Conservation (phyloP, 257 asterid species). For the Thymus quinquecostatus region DNA sequence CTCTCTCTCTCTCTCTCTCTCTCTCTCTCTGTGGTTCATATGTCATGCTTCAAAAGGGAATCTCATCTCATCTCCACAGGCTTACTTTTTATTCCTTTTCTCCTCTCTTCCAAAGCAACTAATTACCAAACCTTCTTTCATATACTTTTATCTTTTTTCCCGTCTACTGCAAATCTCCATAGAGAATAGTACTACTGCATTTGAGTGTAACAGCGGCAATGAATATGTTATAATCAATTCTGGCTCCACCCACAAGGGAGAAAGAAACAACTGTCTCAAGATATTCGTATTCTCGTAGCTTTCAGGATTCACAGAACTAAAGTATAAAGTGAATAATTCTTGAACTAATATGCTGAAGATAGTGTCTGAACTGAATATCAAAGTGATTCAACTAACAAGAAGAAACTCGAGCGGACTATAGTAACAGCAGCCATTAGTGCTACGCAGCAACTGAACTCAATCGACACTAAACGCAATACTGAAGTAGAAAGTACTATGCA, state of each 20-base stretch:
- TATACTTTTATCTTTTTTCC: slow-evolving; percentile 47
- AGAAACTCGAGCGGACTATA: neutral
- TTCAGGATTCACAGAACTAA: slow-evolving; percentile 40
- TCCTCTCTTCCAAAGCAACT: slow-evolving; percentile 56
- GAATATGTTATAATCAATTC: slow-evolving; percentile 40
- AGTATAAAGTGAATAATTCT: slow-evolving; percentile 35
- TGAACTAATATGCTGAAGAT: slow-evolving; percentile 24
- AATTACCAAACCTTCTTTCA: slow-evolving; percentile 61
- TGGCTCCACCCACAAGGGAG: slow-evolving; percentile 44
- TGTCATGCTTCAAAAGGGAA: slow-evolving; percentile 64
- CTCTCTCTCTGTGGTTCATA: slow-evolving; percentile 18
- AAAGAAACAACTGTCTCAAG: slow-evolving; percentile 33
- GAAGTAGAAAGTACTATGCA: neutral
- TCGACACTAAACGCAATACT: neutral
- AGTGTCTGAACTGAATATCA: neutral
- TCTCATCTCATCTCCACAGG: slow-evolving; percentile 65
- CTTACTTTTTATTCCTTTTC: slow-evolving; percentile 57
- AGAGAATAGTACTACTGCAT: slow-evolving; percentile 43
- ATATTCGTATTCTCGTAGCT: slow-evolving; percentile 42
- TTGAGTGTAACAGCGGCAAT: slow-evolving; percentile 52
- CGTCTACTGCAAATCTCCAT: slow-evolving; percentile 64
- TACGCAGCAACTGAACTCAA: neutral
- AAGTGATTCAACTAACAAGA: slow-evolving; percentile 2
- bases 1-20: neutral
- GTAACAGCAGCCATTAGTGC: neutral